Evolutionary conservation across 169 alveolate species (phyloP).

Genomic region (Ichthyophthirius multifiliis): DNA sequence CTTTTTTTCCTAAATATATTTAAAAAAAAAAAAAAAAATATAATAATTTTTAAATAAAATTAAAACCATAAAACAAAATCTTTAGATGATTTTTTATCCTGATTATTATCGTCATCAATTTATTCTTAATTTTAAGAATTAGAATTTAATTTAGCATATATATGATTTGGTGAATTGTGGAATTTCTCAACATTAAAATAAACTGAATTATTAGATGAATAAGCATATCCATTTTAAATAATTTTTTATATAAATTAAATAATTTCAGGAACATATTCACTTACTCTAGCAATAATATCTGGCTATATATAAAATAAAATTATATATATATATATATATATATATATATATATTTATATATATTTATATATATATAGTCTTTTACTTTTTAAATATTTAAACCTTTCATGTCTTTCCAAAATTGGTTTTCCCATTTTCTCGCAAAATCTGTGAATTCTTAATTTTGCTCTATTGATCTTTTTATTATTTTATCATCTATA

Average conservation of each 20-base stretch:
- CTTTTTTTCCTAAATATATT: constrained; percentile 91
- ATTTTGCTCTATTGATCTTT: constrained; percentile 75
- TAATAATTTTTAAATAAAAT: too few relatives aligned
- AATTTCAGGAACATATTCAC: constrained; percentile 95
- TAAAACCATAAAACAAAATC: constrained; percentile 94
- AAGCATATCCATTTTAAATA: constrained; percentile 94
- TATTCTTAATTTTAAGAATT: constrained; percentile 79
- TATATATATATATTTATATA: too few relatives aligned
- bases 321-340: too few relatives aligned
- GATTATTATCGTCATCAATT: constrained; percentile 78
- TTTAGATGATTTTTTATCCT: constrained; percentile 90
- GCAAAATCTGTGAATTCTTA: constrained; percentile 82
- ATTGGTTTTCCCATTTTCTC: constrained; percentile 91
- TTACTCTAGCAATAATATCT: constrained; percentile 93
- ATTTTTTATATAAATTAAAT: constrained; percentile 88
- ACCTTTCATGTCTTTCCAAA: constrained; percentile 89
- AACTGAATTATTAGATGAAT: constrained; percentile 95
- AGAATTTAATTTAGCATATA: constrained; percentile 94
- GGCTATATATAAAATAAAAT: too few relatives aligned
- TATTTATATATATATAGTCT: too few relatives aligned
- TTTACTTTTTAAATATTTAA: constrained; percentile 73
- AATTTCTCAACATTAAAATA: constrained; percentile 93
- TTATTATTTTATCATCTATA: constrained; percentile 97
- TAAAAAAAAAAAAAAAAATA: too few relatives aligned
- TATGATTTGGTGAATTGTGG: constrained; percentile 84